phyloP scores from a whole-genome alignment of 768 basidiomycete species.

The Mycena epipterygia region DNA sequence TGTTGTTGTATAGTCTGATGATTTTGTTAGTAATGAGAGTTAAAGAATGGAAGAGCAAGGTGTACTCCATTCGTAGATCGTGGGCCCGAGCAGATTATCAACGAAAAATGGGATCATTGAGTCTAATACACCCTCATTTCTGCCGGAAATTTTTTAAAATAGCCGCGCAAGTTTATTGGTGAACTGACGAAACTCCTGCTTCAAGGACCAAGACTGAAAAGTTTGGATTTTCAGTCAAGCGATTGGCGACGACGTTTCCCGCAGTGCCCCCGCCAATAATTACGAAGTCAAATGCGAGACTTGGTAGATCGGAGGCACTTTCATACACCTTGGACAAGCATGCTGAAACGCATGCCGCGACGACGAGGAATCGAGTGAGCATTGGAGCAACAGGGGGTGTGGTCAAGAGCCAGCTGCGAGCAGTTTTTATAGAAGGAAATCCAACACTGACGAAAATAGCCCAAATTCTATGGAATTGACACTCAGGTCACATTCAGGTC shows the following conservation, averaged over 20 bases:
- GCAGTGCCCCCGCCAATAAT: slow-evolving; percentile 42
- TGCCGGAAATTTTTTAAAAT: background rate
- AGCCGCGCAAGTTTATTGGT: background rate
- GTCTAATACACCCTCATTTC: slow-evolving; percentile 30
- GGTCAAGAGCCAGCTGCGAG: too few relatives aligned
- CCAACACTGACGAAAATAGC: too few relatives aligned
- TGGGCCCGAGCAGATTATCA: slow-evolving; percentile 12
- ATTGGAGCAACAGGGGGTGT: too few relatives aligned
- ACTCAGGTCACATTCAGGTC: too few relatives aligned
- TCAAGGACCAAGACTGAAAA: slow-evolving; percentile 44
- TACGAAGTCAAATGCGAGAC: background rate
- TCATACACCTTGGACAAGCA: background rate
- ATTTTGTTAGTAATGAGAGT: background rate
- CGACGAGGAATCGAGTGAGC: background rate
- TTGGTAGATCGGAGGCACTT: background rate
- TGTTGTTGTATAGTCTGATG: slow-evolving; percentile 35
- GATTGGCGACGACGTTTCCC: slow-evolving; percentile 44
- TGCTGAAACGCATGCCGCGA: background rate
- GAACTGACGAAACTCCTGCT: slow-evolving; percentile 37
- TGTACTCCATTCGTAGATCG: slow-evolving; percentile 39
- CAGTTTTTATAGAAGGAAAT: too few relatives aligned
- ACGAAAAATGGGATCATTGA: slow-evolving; percentile 34
- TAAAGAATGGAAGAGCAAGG: background rate
- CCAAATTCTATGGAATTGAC: too few relatives aligned
- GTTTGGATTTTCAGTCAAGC: slow-evolving; percentile 39